phyloP scores from a whole-genome alignment of 306 rosid genomes.

The Dryas drummondii region DNA sequence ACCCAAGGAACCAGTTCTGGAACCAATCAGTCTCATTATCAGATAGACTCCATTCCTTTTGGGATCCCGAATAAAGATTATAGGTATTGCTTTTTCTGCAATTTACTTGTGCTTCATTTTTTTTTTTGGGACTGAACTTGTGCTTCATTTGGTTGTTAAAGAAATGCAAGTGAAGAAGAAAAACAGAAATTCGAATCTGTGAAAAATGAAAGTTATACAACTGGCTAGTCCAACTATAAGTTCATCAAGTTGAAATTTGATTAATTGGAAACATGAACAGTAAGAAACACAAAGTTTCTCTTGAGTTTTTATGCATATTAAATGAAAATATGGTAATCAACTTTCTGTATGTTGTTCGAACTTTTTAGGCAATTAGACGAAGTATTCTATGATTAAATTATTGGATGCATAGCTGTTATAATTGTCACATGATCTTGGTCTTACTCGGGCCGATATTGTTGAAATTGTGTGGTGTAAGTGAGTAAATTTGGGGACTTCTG shows the following conservation, averaged over 20 bases:
- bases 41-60: slow-evolving; percentile 56
- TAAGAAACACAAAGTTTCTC: not conserved
- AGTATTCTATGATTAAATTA: no score
- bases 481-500: slow-evolving; percentile 11
- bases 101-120: slow-evolving; percentile 8
- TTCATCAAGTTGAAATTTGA: slow-evolving; percentile 1
- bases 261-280: slow-evolving; percentile 4
- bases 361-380: no score
- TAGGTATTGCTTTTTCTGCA: slow-evolving; percentile 42
- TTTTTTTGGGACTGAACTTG: no score
- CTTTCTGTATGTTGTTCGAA: not conserved
- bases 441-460: slow-evolving; percentile 12
- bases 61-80: slow-evolving; percentile 67
- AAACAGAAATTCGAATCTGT: not conserved
- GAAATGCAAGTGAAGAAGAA: not conserved
- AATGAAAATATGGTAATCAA: not conserved
- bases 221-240: not conserved
- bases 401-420: no score
- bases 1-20: slow-evolving; percentile 54
- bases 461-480: slow-evolving; percentile 25
- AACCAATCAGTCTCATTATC: slow-evolving; percentile 45
- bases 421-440: slow-evolving; percentile 21
- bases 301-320: not conserved
- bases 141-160: not conserved
- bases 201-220: not conserved